A percentile compares a stretch with the other conserved stretches of the same genome.
Conservation (phyloP, 257 asterid genomes). For the Ehretia macrophylla region DNA sequence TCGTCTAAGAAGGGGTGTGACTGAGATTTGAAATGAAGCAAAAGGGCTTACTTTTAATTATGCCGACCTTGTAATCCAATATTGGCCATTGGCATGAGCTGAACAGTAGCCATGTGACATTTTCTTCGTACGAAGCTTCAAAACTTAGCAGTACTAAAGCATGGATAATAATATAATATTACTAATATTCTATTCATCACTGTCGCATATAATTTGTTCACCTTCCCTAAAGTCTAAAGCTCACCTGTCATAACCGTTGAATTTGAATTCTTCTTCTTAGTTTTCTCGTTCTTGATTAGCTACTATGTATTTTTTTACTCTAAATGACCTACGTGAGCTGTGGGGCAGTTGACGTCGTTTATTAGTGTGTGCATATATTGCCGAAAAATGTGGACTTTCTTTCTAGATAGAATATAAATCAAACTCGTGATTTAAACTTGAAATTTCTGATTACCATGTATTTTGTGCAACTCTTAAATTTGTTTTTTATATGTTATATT, state of each 20-base stretch:
- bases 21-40: not conserved
- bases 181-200: slow-evolving; percentile 1
- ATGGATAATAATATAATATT: not conserved
- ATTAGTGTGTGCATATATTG: not conserved
- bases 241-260: slow-evolving; percentile 32
- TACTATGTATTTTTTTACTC: not conserved
- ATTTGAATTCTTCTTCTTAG: slow-evolving; percentile 23
- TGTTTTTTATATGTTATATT: no score
- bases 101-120: slow-evolving; percentile 20
- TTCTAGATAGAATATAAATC: no score
- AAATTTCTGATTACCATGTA: no score
- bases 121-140: slow-evolving; percentile 25
- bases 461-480: no score
- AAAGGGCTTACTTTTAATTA: not conserved
- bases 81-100: slow-evolving; percentile 5
- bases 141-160: not conserved
- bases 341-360: slow-evolving; percentile 5
- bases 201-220: slow-evolving; percentile 14
- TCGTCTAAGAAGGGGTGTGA: not conserved
- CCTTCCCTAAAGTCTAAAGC: slow-evolving; percentile 17
- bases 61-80: not conserved
- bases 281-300: not conserved
- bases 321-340: not conserved
- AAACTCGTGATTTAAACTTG: no score
- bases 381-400: not conserved